These are phyloP conservation scores for Melanogaster broomeanus DNA, from an alignment of 768 basidiomycete species.

Conservation along the genomic window DNA sequence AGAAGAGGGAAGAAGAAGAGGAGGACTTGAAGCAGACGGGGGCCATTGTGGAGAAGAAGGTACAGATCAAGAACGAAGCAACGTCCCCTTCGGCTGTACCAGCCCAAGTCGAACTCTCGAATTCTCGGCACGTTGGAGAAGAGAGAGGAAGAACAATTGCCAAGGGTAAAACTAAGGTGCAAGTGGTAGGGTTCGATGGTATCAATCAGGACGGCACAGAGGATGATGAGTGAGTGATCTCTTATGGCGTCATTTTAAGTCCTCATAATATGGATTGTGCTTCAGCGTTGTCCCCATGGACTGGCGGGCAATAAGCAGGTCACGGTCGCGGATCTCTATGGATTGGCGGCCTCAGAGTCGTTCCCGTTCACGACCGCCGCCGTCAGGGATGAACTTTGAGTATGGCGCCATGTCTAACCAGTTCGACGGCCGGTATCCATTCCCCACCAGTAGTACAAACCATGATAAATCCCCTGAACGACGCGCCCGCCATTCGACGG, in stretches of 20 bases:
- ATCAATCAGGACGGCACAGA: conserved; percentile 69
- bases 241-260: conserved; percentile 19
- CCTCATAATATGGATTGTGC: conserved; percentile 26
- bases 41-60: conserved; percentile 6
- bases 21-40: conserved; percentile 21
- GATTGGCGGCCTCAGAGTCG: conserved; percentile 85
- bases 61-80: conserved; percentile 26
- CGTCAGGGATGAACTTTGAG: conserved; percentile 49
- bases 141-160: conserved; percentile 74
- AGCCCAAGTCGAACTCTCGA: not conserved
- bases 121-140: conserved; percentile 29
- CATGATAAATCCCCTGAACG: conserved; percentile 30
- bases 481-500: conserved; percentile 19
- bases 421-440: conserved; percentile 48
- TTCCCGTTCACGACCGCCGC: conserved; percentile 76
- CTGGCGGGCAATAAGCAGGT: conserved; percentile 90
- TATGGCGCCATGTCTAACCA: conserved; percentile 36
- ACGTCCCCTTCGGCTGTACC: conserved; percentile 4
- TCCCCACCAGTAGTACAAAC: conserved; percentile 36
- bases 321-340: conserved; percentile 88
- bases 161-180: conserved; percentile 78
- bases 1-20: conserved; percentile 77
- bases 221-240: conserved; percentile 68
- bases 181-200: conserved; percentile 82
- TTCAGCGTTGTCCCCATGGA: conserved; percentile 73